Evolutionary conservation across 106 monocot species (phyloP), one percentile per base, ranked within the genome.

Genomic region (Hemerocallis citrina): DNA sequence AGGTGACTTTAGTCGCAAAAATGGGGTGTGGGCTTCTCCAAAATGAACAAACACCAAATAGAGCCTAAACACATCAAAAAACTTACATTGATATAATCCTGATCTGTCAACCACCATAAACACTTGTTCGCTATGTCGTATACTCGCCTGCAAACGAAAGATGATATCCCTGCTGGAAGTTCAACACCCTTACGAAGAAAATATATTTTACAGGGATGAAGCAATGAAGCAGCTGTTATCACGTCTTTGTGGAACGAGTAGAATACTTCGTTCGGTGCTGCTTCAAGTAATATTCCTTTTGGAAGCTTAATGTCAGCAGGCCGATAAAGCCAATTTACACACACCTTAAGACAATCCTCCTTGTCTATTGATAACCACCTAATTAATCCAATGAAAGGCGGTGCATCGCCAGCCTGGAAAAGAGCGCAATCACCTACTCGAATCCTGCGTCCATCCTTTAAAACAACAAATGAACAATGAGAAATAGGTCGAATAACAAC

Each of bases 181-280:
- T 96, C 86, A 67, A 79, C 60, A 52, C 90, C 87, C 59, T 87
- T 90, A 58, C 69, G 69, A 30, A 96, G 76, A 70, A 96, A 96
- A 28, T 90, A 81, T 72, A 96, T 87, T 77, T 81, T 90, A 68
- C 95, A 96, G 12, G 90, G 95, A 84, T 96, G 95, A 72, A 90
- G 84, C 55, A 96, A 75, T 43, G 90, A 87, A 16, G 70, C 84
- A 65, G 90, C 76, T 16, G 78, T 74, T 68, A 87, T 81, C 62
- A 81, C 86, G 87, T 96, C 95, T 60, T 65, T 81, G 66, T 96
- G 90, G 61, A 96, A 90, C 7, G 90, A 96, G 65, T 96, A 91
- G 40, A 96, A 96, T 37, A 96, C 70, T 76, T 90, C 90, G 72
- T 91, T 96, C 25, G 95, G 95, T 43, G 90, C 90, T 51, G 95